Evolutionary conservation across 768 basidiomycete genomes (phyloP).

Genomic region (Ephemerocybe angulata): DNA sequence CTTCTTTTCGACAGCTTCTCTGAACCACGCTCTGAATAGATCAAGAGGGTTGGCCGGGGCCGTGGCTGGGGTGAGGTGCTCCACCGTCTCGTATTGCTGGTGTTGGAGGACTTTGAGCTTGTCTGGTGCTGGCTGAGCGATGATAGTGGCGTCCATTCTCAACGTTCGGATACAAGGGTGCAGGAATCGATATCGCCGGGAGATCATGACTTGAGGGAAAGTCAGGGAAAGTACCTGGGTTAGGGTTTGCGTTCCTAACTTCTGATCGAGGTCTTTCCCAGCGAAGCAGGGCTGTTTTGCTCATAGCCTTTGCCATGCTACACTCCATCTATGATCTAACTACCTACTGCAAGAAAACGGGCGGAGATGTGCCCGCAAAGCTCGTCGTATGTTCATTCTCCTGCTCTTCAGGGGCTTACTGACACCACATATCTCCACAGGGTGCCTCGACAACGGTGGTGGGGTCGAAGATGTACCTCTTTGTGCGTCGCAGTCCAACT

Average conservation of each 20-base stretch:
- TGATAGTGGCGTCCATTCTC: slow-evolving; percentile 36
- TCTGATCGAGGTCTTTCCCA: not conserved
- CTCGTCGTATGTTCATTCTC: slow-evolving; percentile 64
- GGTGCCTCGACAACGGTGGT: slow-evolving; percentile 91
- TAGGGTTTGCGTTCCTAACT: slow-evolving; percentile 1
- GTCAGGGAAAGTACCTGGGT: not conserved
- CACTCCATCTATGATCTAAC: slow-evolving; percentile 90
- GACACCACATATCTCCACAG: slow-evolving; percentile 36
- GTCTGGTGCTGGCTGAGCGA: slow-evolving; percentile 44
- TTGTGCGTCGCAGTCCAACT: slow-evolving; percentile 48
- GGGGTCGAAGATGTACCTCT: slow-evolving; percentile 85
- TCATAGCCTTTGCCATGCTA: slow-evolving; percentile 32
- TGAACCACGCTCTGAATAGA: slow-evolving; percentile 89
- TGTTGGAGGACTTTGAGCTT: slow-evolving; percentile 70
- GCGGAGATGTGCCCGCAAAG: slow-evolving; percentile 83
- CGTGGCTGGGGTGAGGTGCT: slow-evolving; percentile 56
- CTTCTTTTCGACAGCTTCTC: slow-evolving; percentile 49
- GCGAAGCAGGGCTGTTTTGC: not conserved
- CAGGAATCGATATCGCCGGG: slow-evolving; percentile 16
- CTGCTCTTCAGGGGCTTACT: not conserved
- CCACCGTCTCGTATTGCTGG: slow-evolving; percentile 68
- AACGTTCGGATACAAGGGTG: not conserved
- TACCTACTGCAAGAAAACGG: slow-evolving; percentile 77
- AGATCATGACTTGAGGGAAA: slow-evolving; percentile 6
- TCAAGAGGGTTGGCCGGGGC: slow-evolving; percentile 68